Percentiles rank a stretch among this genome's conserved stretches.
These are phyloP conservation scores for Musa schizocarpa DNA, from an alignment of 176 grass and related monocot genomes.

Conservation along the genomic window DNA sequence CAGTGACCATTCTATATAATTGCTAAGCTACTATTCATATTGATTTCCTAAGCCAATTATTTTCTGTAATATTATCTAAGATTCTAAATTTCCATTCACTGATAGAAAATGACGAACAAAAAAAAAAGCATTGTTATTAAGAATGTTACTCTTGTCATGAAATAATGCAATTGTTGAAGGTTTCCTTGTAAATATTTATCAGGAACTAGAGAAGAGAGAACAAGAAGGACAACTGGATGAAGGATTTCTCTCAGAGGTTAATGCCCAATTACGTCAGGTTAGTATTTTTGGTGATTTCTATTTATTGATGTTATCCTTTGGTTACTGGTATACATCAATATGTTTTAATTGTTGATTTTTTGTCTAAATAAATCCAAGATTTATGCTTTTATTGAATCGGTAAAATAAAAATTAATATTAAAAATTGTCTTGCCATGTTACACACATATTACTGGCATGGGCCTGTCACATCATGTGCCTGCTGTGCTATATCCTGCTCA, in stretches of 20 bases:
- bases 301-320: background rate
- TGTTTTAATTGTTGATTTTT: background rate
- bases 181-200: conserved; percentile 3
- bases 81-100: background rate
- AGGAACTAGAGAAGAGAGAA: conserved; percentile 70
- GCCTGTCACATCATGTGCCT: background rate
- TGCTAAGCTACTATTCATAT: background rate
- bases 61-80: background rate
- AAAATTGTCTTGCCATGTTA: background rate
- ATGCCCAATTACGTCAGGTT: conserved; percentile 84
- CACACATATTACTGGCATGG: background rate
- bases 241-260: conserved; percentile 92
- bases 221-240: conserved; percentile 80
- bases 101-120: background rate
- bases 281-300: background rate
- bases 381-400: background rate
- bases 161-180: background rate
- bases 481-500: background rate
- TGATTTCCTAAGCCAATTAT: background rate
- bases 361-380: background rate
- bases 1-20: background rate
- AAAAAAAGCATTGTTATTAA: background rate
- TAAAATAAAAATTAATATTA: background rate
- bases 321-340: background rate
- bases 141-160: background rate